phyloP scores from a whole-genome alignment of 1,284 basidiomycete genomes.

The Phellinidium pouzarii region DNA sequence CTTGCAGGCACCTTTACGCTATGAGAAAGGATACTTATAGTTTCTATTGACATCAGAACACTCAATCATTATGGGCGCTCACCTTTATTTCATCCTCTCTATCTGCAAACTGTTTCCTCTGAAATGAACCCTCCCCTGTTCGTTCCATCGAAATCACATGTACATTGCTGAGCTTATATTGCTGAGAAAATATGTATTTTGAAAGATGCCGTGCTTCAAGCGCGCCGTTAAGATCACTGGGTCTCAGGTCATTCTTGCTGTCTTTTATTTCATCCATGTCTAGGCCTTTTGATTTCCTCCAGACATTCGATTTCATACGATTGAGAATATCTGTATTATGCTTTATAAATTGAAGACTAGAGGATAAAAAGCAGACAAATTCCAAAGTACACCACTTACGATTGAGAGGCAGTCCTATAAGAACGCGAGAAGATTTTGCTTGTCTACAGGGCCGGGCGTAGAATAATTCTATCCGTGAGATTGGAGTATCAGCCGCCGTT shows the following conservation, averaged over 20 bases:
- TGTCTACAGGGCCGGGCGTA: slow-evolving; percentile 55
- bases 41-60: background rate
- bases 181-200: slow-evolving; percentile 80
- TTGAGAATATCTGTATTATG: slow-evolving; percentile 53
- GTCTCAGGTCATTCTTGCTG: background rate
- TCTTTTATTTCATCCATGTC: background rate
- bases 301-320: slow-evolving; percentile 27
- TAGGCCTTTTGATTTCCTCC: slow-evolving; percentile 12
- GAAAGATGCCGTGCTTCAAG: slow-evolving; percentile 50
- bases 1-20: slow-evolving; percentile 45
- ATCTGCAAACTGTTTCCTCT: slow-evolving; percentile 40
- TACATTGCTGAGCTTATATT: slow-evolving; percentile 61
- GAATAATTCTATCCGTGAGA: slow-evolving; percentile 57
- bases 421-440: slow-evolving; percentile 38
- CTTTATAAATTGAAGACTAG: background rate
- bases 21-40: slow-evolving; percentile 2
- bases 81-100: slow-evolving; percentile 73
- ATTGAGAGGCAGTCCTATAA: slow-evolving; percentile 60
- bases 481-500: slow-evolving; percentile 45
- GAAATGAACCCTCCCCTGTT: slow-evolving; percentile 11
- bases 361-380: background rate
- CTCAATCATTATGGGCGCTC: slow-evolving; percentile 9
- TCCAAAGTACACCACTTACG: slow-evolving; percentile 37
- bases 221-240: slow-evolving; percentile 13
- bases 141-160: slow-evolving; percentile 33